Percentiles rank a stretch among this genome's conserved stretches.
Evolutionary conservation across 1,139 yeast genomes (phyloP).

Genomic region (Groenewaldozyma sp.): DNA sequence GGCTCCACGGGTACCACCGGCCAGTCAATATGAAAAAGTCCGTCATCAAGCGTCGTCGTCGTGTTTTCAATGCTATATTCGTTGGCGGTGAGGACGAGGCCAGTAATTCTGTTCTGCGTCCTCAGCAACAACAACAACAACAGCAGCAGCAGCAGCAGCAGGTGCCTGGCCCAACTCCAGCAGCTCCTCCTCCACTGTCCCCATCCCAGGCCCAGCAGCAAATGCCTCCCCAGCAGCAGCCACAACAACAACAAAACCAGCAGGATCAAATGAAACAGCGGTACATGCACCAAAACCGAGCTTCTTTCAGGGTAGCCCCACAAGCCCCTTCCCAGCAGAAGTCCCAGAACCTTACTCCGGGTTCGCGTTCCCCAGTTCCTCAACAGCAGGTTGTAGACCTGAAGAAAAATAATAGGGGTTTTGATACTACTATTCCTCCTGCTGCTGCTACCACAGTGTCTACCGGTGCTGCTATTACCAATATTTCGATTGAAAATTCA

Average conservation of each 20-base stretch:
- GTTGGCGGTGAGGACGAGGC: neutral
- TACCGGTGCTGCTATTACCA: too few relatives aligned
- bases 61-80: slow-evolving; percentile 25
- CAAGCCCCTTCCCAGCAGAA: neutral
- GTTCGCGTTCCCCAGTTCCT: too few relatives aligned
- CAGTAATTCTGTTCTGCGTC: neutral
- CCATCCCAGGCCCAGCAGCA: neutral
- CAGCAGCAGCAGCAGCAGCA: neutral
- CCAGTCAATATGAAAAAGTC: slow-evolving; percentile 68
- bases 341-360: neutral
- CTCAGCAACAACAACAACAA: slow-evolving; percentile 6
- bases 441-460: too few relatives aligned
- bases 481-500: too few relatives aligned
- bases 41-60: slow-evolving; percentile 65
- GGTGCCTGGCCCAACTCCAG: neutral
- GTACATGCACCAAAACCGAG: neutral
- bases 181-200: neutral
- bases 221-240: neutral
- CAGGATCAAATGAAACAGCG: neutral
- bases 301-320: neutral
- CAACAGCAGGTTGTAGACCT: too few relatives aligned
- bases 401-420: too few relatives aligned
- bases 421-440: too few relatives aligned
- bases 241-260: too few relatives aligned
- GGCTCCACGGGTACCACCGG: slow-evolving; percentile 69